Conservation (phyloP, 169 alveolate genomes). For the Eimeria acervulina region DNA sequence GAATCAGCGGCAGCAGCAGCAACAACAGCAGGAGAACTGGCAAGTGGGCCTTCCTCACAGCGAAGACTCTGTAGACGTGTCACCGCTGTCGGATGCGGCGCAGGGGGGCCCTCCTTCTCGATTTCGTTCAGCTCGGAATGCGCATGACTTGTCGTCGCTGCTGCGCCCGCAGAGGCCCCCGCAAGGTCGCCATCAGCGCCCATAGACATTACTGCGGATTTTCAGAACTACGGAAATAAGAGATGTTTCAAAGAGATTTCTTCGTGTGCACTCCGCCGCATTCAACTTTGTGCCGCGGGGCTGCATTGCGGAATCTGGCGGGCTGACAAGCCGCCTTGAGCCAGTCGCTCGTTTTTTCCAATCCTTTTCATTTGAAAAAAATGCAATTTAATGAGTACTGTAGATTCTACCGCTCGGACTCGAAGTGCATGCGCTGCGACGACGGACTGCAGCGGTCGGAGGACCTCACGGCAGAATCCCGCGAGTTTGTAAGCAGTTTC, state of each 20-base stretch:
- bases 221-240: background rate
- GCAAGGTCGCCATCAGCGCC: background rate
- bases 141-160: background rate
- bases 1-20: background rate
- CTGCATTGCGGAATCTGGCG: conserved; percentile 1
- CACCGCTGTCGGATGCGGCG: background rate
- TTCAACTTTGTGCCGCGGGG: background rate
- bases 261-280: background rate
- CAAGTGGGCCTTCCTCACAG: background rate
- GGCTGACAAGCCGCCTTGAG: background rate
- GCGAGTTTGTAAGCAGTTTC: background rate
- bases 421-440: background rate
- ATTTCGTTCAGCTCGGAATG: background rate
- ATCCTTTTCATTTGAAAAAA: background rate
- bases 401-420: background rate
- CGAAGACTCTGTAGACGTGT: background rate
- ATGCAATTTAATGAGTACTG: background rate
- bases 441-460: background rate
- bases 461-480: background rate
- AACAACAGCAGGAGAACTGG: background rate
- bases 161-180: background rate
- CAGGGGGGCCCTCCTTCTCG: background rate
- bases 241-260: background rate
- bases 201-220: background rate
- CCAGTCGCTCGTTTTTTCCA: background rate